A percentile compares a stretch with the other conserved stretches of the same genome.
Conservation (phyloP, 2,329 filamentous ascomycete genomes). For the Pestalotiopsis sp. region DNA sequence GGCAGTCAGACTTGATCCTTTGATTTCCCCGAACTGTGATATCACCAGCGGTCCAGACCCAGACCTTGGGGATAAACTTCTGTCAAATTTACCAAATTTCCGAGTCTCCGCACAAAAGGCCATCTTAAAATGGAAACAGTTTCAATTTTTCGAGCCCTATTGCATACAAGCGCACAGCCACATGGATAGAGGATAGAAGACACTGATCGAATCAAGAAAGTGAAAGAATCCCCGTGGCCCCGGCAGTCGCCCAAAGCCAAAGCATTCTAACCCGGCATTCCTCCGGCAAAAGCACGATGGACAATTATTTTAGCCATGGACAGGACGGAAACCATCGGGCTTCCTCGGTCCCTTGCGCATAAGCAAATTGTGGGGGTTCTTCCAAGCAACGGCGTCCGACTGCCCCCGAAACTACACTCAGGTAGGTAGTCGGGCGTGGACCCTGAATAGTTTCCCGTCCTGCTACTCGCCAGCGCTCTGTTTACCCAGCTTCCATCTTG, state of each 20-base stretch:
- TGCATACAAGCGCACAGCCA: neutral
- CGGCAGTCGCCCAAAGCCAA: neutral
- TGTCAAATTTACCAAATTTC: constrained; percentile 5
- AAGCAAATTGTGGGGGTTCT: neutral
- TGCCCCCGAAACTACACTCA: neutral
- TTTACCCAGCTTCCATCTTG: too few species aligned
- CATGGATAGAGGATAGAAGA: neutral
- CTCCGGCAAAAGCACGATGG: too few species aligned
- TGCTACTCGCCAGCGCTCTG: too few species aligned
- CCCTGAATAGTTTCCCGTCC: neutral
- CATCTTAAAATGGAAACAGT: neutral
- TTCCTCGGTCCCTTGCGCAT: neutral
- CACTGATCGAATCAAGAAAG: neutral
- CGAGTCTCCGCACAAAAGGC: neutral
- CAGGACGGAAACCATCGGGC: neutral
- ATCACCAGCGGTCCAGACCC: neutral
- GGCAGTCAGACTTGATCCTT: neutral
- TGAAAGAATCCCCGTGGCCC: neutral
- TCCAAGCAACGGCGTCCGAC: neutral
- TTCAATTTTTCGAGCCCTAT: neutral
- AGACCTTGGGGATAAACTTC: neutral
- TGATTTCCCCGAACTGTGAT: neutral
- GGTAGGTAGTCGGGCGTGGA: neutral
- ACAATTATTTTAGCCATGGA: neutral
- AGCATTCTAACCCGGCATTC: neutral